Conservation (phyloP, 169 alveolate genomes). For the Babesia divergens region DNA sequence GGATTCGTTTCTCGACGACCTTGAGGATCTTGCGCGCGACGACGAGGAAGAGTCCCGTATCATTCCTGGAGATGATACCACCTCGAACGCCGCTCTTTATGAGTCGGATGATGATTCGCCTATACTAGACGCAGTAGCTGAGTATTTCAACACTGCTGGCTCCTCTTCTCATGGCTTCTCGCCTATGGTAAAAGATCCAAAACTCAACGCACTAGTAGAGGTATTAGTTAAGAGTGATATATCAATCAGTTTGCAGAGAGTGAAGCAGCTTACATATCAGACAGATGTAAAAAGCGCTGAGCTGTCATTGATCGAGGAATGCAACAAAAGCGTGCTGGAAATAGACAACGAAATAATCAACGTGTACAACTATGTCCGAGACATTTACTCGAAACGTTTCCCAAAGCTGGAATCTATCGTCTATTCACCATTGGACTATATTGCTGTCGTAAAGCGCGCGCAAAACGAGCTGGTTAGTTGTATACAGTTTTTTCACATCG, state of each 20-base stretch:
- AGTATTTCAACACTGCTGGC: constrained; percentile 53
- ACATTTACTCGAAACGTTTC: constrained; percentile 79
- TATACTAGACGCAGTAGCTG: constrained; percentile 74
- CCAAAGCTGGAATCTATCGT: constrained; percentile 85
- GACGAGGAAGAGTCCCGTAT: constrained; percentile 47
- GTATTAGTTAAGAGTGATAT: constrained; percentile 22
- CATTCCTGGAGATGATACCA: not conserved
- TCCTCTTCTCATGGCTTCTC: constrained; percentile 19
- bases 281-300: constrained; percentile 49
- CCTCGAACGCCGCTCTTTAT: not conserved
- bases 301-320: constrained; percentile 70
- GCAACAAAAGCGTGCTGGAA: constrained; percentile 72
- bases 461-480: constrained; percentile 69
- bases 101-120: constrained; percentile 73
- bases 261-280: constrained; percentile 7
- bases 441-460: constrained; percentile 83
- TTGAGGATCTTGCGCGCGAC: constrained; percentile 68
- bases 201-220: constrained; percentile 61
- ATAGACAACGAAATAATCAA: constrained; percentile 80
- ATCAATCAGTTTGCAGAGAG: constrained; percentile 21
- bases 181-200: constrained; percentile 53
- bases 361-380: constrained; percentile 79
- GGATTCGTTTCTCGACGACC: constrained; percentile 72
- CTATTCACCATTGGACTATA: constrained; percentile 81
- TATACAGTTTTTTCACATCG: not conserved